Conservation (phyloP, 805 yeast species). For the Myxozyma mucilagina region DNA sequence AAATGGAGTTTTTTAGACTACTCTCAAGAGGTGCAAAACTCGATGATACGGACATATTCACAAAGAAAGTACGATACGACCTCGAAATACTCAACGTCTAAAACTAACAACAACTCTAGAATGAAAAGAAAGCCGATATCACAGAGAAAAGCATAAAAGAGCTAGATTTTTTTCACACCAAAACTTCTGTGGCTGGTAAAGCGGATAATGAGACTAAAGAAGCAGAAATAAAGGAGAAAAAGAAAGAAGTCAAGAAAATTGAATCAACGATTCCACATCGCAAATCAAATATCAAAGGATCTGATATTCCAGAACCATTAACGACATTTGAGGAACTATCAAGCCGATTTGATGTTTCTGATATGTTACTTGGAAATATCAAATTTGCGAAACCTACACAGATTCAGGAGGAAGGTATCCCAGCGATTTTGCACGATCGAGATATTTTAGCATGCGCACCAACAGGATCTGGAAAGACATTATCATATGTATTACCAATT, state of each 20-base stretch:
- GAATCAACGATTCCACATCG: conserved; percentile 47
- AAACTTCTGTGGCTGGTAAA: conserved; percentile 47
- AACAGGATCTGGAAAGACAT: conserved; percentile 96
- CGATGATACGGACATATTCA: conserved; percentile 44
- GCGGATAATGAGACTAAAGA: conserved; percentile 34
- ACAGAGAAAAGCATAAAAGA: conserved; percentile 56
- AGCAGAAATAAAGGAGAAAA: conserved; percentile 3
- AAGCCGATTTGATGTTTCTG: conserved; percentile 64
- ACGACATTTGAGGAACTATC: conserved; percentile 83
- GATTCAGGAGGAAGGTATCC: conserved; percentile 88
- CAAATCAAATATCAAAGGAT: conserved; percentile 71
- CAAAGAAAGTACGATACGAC: conserved; percentile 8
- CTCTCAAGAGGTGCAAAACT: conserved; percentile 83
- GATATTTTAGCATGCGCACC: conserved; percentile 95
- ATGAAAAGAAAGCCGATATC: conserved; percentile 48
- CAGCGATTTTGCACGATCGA: conserved; percentile 64
- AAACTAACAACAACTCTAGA: conserved; percentile 33
- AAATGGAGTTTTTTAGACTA: conserved; percentile 86
- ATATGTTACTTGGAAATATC: conserved; percentile 54
- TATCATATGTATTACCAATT: conserved; percentile 84
- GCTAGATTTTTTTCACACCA: conserved; percentile 66
- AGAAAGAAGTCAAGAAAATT: conserved; percentile 36
- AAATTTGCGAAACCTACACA: conserved; percentile 87
- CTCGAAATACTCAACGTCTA: no score
- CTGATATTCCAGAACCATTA: conserved; percentile 86